Base-by-base conservation (phyloP, 2,329 filamentous ascomycete species). In the Hypoxylon sp. region DNA sequence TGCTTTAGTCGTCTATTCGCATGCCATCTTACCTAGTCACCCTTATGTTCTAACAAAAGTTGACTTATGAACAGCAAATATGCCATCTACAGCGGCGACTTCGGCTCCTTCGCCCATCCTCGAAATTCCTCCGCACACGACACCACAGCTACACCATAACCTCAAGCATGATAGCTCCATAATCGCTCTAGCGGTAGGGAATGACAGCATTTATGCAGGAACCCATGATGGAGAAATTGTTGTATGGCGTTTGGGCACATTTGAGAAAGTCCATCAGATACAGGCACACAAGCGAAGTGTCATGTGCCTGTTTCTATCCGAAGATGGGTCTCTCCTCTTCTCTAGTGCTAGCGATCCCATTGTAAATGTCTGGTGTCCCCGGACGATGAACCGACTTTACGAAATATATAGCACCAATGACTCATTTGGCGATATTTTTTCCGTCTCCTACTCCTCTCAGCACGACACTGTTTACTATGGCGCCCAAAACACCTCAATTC, bases 351-450 rank as follows among this genome's bases (percentile, higher is more conserved):
- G 94, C 71, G 96, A 99, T 75, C 92, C 95, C 1, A 91, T 97
- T 63, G 90, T 98, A 75, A 97, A 97, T 77, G 93, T 97, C 43
- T 99, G 96, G 96, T 91, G 89, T 73, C 92, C 94, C 1, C 85
- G 83, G 45, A 90, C 88, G 5, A 89, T 97, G 77, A 87, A 86
- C 60, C 89, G 91, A 27, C 84, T 96, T 0, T 96, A 94, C 81
- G 93, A 96, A 68, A 92, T 98, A 67, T 97, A 97, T 82, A 96
- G 94, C 68, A 91, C 90, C 51, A 95, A 97, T 79, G 96, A 98
- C 73, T 92, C 92, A 29, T 77, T 97, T 41, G 96, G 96, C 64
- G 96, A 99, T 80, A 89, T 99, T 63, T 98, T 98, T 78, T 97
- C 93, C 72, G 90, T 97, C n/a, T 91, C 91, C 1, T 97, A 97